Conservation (phyloP, 2,329 filamentous ascomycete genomes). For the Aspergillus cejpii region DNA sequence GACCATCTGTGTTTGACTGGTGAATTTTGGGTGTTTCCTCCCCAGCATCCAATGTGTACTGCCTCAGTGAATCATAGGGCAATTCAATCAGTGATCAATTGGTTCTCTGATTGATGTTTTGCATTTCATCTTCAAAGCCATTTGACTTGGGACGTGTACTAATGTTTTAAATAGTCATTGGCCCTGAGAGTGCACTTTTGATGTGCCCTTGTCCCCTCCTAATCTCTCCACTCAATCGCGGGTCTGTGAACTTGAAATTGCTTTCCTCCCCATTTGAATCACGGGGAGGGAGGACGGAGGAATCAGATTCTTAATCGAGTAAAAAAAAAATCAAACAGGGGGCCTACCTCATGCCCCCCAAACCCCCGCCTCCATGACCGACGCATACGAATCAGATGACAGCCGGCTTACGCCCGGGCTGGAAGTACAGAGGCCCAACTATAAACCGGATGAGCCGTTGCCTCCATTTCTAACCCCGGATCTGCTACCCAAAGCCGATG, state of each 20-base stretch:
- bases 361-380: slow-evolving; percentile 31
- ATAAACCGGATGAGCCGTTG: slow-evolving; percentile 25
- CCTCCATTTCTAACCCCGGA: slow-evolving; percentile 31
- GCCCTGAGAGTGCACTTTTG: not conserved
- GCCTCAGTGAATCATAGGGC: not conserved
- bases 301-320: not conserved
- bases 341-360: slow-evolving; percentile 26
- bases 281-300: not conserved
- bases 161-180: not conserved
- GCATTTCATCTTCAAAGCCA: too few relatives aligned
- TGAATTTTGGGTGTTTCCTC: not conserved
- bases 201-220: not conserved
- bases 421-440: slow-evolving; percentile 26
- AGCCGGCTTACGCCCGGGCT: slow-evolving; percentile 35
- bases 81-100: not conserved
- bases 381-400: slow-evolving; percentile 40
- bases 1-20: not conserved
- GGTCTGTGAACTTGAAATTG: not conserved
- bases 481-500: slow-evolving; percentile 17
- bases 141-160: not conserved
- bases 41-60: not conserved
- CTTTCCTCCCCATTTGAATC: not conserved
- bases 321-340: slow-evolving; percentile 6
- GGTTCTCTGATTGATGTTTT: not conserved
- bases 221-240: not conserved